Conservation (phyloP, 495 filamentous ascomycete species). For the Chaetomium fimeti region DNA sequence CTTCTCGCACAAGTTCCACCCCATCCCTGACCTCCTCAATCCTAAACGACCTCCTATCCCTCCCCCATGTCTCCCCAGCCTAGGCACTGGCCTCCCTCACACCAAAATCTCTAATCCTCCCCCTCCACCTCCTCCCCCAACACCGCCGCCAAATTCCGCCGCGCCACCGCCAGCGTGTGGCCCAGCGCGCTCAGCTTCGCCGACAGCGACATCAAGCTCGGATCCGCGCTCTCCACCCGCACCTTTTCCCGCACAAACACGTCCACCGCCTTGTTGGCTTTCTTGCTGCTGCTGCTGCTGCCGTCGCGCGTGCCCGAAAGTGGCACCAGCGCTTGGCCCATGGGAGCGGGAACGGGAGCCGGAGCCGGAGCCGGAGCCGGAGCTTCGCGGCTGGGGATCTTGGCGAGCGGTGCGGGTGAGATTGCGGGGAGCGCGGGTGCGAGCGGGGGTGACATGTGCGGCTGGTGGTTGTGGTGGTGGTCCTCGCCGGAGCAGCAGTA, state of each 20-base stretch:
- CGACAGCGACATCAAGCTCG: slow-evolving; percentile 79
- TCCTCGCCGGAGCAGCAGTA: slow-evolving; percentile 29
- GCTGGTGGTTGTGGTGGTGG: neutral
- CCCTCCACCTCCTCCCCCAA: slow-evolving; percentile 62
- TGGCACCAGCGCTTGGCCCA: neutral
- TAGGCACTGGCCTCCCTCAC: neutral
- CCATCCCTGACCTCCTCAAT: slow-evolving; percentile 8
- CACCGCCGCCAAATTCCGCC: slow-evolving; percentile 72
- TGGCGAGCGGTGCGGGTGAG: neutral
- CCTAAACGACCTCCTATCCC: neutral
- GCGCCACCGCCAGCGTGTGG: slow-evolving; percentile 64
- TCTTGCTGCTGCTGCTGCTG: neutral
- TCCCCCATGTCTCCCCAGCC: neutral
- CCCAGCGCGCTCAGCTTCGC: slow-evolving; percentile 83
- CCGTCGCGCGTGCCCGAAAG: slow-evolving; percentile 17
- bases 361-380: too few relatives aligned
- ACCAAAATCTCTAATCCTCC: slow-evolving; percentile 20
- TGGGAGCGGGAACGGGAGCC: neutral
- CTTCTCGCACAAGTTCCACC: neutral
- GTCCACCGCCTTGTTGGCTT: slow-evolving; percentile 45
- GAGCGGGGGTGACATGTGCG: neutral
- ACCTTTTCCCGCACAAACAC: slow-evolving; percentile 89
- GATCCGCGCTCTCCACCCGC: slow-evolving; percentile 86
- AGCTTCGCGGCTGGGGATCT: too few relatives aligned
- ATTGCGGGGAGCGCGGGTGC: neutral